These are phyloP conservation scores for Zygosaccharomyces lentus DNA, from an alignment of 805 yeast species.

Conservation along the genomic window DNA sequence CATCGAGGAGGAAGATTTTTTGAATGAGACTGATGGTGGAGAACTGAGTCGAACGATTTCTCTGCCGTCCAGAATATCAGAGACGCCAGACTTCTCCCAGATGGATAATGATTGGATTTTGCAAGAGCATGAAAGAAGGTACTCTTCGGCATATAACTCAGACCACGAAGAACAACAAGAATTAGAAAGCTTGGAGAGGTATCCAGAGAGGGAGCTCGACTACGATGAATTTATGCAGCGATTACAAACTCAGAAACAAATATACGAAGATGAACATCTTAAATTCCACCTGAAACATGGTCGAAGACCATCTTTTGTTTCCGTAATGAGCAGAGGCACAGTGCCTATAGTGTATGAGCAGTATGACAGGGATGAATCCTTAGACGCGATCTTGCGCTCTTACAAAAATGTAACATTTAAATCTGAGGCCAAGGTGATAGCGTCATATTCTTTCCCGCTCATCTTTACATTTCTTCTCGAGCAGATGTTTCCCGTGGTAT, in stretches of 20 bases:
- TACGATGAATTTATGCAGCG: slow-evolving; percentile 33
- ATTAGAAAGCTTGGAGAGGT: slow-evolving; percentile 10
- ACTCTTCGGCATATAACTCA: slow-evolving; percentile 30
- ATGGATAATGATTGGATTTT: slow-evolving; percentile 39
- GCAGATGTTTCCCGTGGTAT: slow-evolving; percentile 71
- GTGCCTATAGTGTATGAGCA: slow-evolving; percentile 33
- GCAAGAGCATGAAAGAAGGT: slow-evolving; percentile 39
- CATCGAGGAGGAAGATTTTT: slow-evolving; percentile 22
- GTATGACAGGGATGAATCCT: slow-evolving; percentile 19
- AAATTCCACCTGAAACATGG: slow-evolving; percentile 1
- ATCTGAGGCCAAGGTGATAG: slow-evolving; percentile 36
- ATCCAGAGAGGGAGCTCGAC: slow-evolving; percentile 23
- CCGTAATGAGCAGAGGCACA: slow-evolving; percentile 32
- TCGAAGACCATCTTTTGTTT: slow-evolving; percentile 29
- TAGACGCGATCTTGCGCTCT: slow-evolving; percentile 27
- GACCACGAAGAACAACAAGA: slow-evolving; percentile 24
- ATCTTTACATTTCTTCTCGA: slow-evolving; percentile 68
- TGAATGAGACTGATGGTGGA: slow-evolving; percentile 31
- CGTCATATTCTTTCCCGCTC: slow-evolving; percentile 47
- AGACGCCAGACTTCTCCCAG: slow-evolving; percentile 30
- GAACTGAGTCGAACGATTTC: slow-evolving; percentile 40
- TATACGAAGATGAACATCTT: slow-evolving; percentile 9
- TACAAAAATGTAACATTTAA: slow-evolving; percentile 36
- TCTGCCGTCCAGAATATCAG: slow-evolving; percentile 40
- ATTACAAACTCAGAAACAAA: slow-evolving; percentile 25